A percentile compares a stretch with the other conserved stretches of the same genome.
phyloP scores from a whole-genome alignment of 371 early-diverging fungal genomes.

The Apophysomyces variabilis region DNA sequence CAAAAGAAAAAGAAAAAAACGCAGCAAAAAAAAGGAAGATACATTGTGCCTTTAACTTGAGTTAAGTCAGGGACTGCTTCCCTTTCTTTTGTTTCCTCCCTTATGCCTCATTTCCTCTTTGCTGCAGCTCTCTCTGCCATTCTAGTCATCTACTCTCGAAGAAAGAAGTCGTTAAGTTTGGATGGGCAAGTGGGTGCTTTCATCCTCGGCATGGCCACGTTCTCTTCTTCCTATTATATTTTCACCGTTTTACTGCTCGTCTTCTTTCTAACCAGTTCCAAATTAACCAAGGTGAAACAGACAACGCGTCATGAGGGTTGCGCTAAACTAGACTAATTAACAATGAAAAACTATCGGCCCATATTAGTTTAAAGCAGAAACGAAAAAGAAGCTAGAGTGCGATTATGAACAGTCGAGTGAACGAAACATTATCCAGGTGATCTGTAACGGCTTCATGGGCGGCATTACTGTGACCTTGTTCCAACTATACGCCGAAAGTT shows the following conservation, averaged over 20 bases:
- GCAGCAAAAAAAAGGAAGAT: not conserved
- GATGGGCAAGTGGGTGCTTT: conserved; percentile 79
- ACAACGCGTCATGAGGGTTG: not conserved
- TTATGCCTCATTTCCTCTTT: conserved; percentile 37
- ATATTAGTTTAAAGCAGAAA: conserved; percentile 65
- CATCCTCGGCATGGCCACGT: conserved; percentile 76
- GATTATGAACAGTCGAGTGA: conserved; percentile 48
- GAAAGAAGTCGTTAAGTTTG: conserved; percentile 70
- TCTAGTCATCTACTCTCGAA: conserved; percentile 58
- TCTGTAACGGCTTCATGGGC: conserved; percentile 81
- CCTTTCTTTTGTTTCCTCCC: not conserved
- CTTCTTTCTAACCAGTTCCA: conserved; percentile 78
- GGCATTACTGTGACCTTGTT: conserved; percentile 63
- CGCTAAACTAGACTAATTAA: too few relatives aligned
- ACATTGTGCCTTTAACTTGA: not conserved
- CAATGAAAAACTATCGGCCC: too few relatives aligned
- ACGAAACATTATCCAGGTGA: conserved; percentile 77
- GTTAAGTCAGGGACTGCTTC: conserved; percentile 4
- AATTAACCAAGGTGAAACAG: conserved; percentile 71
- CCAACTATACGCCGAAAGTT: conserved; percentile 49
- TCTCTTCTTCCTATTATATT: conserved; percentile 60
- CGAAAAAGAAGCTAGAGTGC: conserved; percentile 73
- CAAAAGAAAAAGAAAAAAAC: not conserved
- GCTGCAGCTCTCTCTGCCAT: conserved; percentile 51
- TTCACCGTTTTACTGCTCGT: conserved; percentile 69